A percentile compares a stretch with the other conserved stretches of the same genome.
phyloP scores from a whole-genome alignment of 345 rosid genomes.

The Hypericum perforatum region DNA sequence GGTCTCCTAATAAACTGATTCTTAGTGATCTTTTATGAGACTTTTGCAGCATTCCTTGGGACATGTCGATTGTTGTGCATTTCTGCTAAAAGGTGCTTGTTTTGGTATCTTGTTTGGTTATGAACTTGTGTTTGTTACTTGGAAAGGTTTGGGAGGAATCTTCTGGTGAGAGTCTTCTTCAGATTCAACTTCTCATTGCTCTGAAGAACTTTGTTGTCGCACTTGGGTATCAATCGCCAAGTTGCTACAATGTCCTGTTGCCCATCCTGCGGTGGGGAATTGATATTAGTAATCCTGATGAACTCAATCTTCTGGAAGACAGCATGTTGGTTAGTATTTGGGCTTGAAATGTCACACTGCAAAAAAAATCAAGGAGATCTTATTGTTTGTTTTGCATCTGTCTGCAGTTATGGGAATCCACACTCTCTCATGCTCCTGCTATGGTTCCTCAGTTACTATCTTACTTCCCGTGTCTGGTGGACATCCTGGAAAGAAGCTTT shows the following conservation, averaged over 20 bases:
- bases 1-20: too few species aligned
- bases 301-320: conserved; percentile 89
- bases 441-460: conserved; percentile 80
- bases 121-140: conserved; percentile 9
- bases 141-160: conserved; percentile 93
- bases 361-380: too few species aligned
- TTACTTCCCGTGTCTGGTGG: conserved; percentile 69
- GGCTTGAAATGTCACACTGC: too few species aligned
- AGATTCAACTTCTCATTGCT: conserved; percentile 95
- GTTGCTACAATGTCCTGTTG: conserved; percentile 60
- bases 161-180: conserved; percentile 90
- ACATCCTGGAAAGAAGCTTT: conserved; percentile 78
- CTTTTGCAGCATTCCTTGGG: too few species aligned
- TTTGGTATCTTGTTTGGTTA: background rate
- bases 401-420: conserved; percentile 94
- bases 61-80: background rate
- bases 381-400: conserved; percentile 4
- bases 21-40: too few species aligned
- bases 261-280: conserved; percentile 87
- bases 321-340: conserved; percentile 61
- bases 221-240: conserved; percentile 78
- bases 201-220: conserved; percentile 80
- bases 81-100: background rate
- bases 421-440: conserved; percentile 78
- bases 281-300: conserved; percentile 78